Conservation (phyloP, 1,139 yeast species). For the Kodamaea anthophila region DNA sequence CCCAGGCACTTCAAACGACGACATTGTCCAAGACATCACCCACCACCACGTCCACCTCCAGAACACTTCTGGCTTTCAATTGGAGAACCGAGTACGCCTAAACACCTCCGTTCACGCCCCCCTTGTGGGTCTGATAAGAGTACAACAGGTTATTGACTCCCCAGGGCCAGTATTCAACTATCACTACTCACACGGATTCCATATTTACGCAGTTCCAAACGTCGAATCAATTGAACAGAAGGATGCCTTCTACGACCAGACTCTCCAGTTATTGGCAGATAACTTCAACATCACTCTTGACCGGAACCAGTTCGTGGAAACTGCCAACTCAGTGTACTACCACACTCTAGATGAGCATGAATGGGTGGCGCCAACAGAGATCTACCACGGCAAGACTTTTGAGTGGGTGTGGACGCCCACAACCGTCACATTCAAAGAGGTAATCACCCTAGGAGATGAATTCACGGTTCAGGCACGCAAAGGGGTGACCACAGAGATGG, state of each 20-base stretch:
- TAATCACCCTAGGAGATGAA: slow-evolving; percentile 5
- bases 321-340: slow-evolving; percentile 8
- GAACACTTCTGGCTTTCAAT: slow-evolving; percentile 12
- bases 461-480: slow-evolving; percentile 4
- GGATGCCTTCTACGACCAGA: slow-evolving; percentile 17
- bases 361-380: not conserved
- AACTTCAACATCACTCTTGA: slow-evolving; percentile 14
- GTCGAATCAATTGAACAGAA: slow-evolving; percentile 10
- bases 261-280: slow-evolving; percentile 13
- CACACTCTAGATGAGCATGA: slow-evolving; percentile 1
- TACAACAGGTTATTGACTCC: not conserved
- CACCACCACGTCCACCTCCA: slow-evolving; percentile 7
- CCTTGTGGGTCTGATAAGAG: slow-evolving; percentile 1
- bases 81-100: slow-evolving; percentile 17
- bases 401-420: slow-evolving; percentile 1
- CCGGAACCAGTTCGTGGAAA: slow-evolving; percentile 7
- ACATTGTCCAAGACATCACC: slow-evolving; percentile 14
- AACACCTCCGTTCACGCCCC: not conserved
- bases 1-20: slow-evolving; percentile 21
- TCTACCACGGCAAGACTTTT: slow-evolving; percentile 1
- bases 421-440: slow-evolving; percentile 1
- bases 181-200: slow-evolving; percentile 19
- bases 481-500: slow-evolving; percentile 24
- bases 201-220: slow-evolving; percentile 23
- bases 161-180: slow-evolving; percentile 19